A percentile compares a stretch with the other conserved stretches of the same genome.
Evolutionary conservation across 164 flowering plant species (phyloP).

Genomic region (Stephania yunnanensis): DNA sequence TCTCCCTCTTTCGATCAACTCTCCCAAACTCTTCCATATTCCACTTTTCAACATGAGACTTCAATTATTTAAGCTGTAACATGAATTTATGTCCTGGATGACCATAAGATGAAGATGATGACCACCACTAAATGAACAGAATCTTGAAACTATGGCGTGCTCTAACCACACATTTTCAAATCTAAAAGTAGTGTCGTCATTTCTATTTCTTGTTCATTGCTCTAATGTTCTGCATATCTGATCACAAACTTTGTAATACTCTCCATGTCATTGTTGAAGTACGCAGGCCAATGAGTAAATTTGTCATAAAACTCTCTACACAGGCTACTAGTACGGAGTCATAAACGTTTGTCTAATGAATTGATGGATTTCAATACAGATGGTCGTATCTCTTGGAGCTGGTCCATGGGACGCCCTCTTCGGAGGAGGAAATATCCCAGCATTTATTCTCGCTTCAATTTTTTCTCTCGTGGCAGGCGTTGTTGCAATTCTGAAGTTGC

Average conservation of each 20-base stretch:
- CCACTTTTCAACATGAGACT: too few species aligned
- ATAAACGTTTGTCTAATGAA: background rate
- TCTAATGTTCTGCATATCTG: background rate
- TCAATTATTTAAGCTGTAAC: too few species aligned
- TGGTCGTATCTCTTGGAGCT: conserved; percentile 91
- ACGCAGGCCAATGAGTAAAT: background rate
- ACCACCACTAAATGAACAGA: too few species aligned
- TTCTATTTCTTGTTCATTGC: too few species aligned
- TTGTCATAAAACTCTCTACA: background rate
- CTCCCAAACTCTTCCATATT: too few species aligned
- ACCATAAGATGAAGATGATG: too few species aligned
- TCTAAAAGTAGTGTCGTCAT: too few species aligned
- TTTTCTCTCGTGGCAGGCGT: conserved; percentile 71
- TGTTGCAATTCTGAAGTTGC: conserved; percentile 58
- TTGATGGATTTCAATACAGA: conserved; percentile 31
- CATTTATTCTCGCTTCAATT: conserved; percentile 75
- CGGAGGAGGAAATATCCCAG: conserved; percentile 95
- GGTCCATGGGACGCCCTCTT: conserved; percentile 99
- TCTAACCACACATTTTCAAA: too few species aligned
- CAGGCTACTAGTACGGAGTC: background rate
- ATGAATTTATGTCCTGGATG: too few species aligned
- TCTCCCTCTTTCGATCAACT: too few species aligned
- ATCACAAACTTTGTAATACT: background rate
- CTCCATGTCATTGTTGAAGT: background rate
- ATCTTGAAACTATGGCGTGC: too few species aligned